Conservation (phyloP, 768 basidiomycete species). For the Suillus luteus region DNA sequence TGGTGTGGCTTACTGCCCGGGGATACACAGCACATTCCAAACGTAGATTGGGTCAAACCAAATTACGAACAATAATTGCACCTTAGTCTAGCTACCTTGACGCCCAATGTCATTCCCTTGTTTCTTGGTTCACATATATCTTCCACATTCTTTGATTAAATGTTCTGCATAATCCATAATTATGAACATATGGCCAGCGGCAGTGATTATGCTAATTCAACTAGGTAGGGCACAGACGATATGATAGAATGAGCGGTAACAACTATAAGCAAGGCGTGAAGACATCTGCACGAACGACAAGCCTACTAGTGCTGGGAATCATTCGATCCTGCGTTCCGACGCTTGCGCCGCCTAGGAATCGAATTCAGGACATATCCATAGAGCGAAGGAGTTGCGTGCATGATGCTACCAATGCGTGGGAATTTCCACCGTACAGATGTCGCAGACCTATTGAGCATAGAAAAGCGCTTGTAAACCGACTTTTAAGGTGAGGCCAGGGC, state of each 20-base stretch:
- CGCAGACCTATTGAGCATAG: neutral
- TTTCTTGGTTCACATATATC: too few relatives aligned
- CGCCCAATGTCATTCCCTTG: too few relatives aligned
- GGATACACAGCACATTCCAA: too few relatives aligned
- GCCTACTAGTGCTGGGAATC: too few relatives aligned
- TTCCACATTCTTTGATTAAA: too few relatives aligned
- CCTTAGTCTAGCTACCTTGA: too few relatives aligned
- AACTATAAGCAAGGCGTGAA: neutral
- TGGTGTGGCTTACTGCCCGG: too few relatives aligned
- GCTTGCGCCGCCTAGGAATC: neutral
- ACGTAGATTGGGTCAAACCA: too few relatives aligned
- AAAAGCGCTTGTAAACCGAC: neutral
- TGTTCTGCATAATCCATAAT: neutral
- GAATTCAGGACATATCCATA: neutral
- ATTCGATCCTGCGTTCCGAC: too few relatives aligned
- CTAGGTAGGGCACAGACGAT: neutral
- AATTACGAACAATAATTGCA: too few relatives aligned
- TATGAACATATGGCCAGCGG: neutral
- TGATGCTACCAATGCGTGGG: too few relatives aligned
- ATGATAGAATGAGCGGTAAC: neutral
- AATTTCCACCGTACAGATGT: neutral
- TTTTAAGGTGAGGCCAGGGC: neutral
- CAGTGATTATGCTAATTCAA: too few relatives aligned
- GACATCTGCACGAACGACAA: neutral
- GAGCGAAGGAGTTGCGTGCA: neutral